Conservation (phyloP, 1,284 basidiomycete genomes). For the Golubevia pallescens region DNA sequence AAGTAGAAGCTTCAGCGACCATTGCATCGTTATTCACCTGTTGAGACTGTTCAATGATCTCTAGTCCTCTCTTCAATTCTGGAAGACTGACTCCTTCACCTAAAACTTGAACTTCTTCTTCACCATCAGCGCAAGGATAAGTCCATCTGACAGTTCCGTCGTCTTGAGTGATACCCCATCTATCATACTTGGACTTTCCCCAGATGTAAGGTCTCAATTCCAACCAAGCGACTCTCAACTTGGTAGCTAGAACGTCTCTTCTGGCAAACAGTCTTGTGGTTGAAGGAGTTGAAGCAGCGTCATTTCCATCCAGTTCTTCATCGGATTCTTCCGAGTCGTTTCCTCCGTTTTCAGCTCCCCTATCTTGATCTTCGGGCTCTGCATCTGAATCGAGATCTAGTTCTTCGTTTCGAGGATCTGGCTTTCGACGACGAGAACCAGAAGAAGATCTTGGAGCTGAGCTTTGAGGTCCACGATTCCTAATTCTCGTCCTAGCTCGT, state of each 20-base stretch:
- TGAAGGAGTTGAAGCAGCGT: slow-evolving; percentile 3
- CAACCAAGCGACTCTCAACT: slow-evolving; percentile 47
- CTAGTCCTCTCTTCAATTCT: slow-evolving; percentile 30
- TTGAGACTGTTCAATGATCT: slow-evolving; percentile 25
- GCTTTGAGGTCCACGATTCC: not conserved
- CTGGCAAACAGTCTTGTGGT: slow-evolving; percentile 26
- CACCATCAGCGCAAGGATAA: slow-evolving; percentile 33
- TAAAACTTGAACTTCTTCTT: slow-evolving; percentile 32
- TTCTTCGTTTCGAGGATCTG: not conserved
- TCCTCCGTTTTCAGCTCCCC: not conserved
- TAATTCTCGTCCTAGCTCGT: slow-evolving; percentile 2
- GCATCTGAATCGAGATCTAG: not conserved
- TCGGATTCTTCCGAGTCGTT: slow-evolving; percentile 5
- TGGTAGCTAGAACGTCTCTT: slow-evolving; percentile 49
- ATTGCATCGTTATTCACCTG: not conserved
- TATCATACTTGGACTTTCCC: slow-evolving; percentile 37
- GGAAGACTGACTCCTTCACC: slow-evolving; percentile 40
- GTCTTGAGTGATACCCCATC: slow-evolving; percentile 25
- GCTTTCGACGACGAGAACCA: slow-evolving; percentile 20
- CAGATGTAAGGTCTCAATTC: slow-evolving; percentile 42
- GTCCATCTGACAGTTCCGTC: slow-evolving; percentile 41
- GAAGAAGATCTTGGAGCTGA: not conserved
- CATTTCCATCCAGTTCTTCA: slow-evolving; percentile 16
- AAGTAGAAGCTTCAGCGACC: not conserved
- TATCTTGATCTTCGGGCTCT: not conserved